A percentile compares a stretch with the other conserved stretches of the same genome.
Conservation (phyloP, 331 rosid genomes). For the Telfairia occidentalis region DNA sequence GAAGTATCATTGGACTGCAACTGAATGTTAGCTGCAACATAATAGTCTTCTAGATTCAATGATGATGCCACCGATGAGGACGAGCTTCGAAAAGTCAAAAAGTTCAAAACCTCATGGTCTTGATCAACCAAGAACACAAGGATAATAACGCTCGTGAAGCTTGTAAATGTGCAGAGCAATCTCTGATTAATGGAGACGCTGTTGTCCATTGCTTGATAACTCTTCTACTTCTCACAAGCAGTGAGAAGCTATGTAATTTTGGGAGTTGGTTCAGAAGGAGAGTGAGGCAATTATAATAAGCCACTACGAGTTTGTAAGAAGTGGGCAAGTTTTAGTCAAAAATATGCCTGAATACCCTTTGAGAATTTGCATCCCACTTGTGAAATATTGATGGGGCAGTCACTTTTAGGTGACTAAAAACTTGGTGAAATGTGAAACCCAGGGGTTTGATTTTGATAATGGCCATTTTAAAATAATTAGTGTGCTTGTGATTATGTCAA, state of each 20-base stretch:
- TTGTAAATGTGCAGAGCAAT: slow-evolving; percentile 19
- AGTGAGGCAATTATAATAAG: background rate
- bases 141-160: slow-evolving; percentile 17
- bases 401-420: background rate
- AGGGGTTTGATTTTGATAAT: background rate
- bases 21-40: background rate
- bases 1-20: slow-evolving; percentile 2
- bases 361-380: slow-evolving; percentile 8
- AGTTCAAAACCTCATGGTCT: background rate
- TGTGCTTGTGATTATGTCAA: background rate
- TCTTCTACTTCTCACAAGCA: background rate
- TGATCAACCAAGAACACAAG: slow-evolving; percentile 18
- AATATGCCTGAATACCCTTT: background rate
- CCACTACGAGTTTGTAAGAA: background rate
- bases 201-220: slow-evolving; percentile 19
- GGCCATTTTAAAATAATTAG: background rate
- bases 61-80: slow-evolving; percentile 1
- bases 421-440: background rate
- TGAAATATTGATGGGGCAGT: background rate
- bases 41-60: background rate
- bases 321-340: background rate
- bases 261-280: background rate
- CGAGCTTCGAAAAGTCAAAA: background rate
- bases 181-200: slow-evolving; percentile 12
- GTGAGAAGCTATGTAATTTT: background rate